phyloP scores from a whole-genome alignment of 495 filamentous ascomycete species.

The Parathielavia hyrcaniae region DNA sequence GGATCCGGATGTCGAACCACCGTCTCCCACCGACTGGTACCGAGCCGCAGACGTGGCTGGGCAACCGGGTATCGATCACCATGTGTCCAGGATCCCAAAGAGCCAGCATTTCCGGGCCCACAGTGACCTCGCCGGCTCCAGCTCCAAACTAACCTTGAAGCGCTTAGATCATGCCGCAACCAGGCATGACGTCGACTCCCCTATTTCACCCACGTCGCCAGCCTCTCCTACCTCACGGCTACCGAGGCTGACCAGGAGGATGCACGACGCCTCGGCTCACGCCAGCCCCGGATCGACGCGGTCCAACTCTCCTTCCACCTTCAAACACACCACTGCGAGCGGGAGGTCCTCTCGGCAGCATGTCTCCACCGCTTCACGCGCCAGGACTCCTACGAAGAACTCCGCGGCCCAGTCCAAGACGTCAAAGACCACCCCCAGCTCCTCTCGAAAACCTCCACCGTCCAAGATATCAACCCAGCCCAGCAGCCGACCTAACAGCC shows the following conservation, averaged over 20 bases:
- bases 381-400: slow-evolving; percentile 35
- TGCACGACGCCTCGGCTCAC: slow-evolving; percentile 37
- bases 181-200: slow-evolving; percentile 22
- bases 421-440: slow-evolving; percentile 30
- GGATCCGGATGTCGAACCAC: slow-evolving; percentile 43
- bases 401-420: slow-evolving; percentile 33
- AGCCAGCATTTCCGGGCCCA: slow-evolving; percentile 42
- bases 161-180: slow-evolving; percentile 22
- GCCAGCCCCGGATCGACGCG: slow-evolving; percentile 45
- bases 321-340: slow-evolving; percentile 34
- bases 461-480: slow-evolving; percentile 26
- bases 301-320: slow-evolving; percentile 45
- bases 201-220: slow-evolving; percentile 28
- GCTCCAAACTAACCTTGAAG: slow-evolving; percentile 31
- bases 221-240: slow-evolving; percentile 39
- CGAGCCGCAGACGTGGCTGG: slow-evolving; percentile 31
- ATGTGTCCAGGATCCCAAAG: slow-evolving; percentile 28
- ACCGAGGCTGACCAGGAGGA: slow-evolving; percentile 40
- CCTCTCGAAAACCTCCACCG: slow-evolving; percentile 31
- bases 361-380: slow-evolving; percentile 17
- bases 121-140: slow-evolving; percentile 44
- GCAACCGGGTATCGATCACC: slow-evolving; percentile 31
- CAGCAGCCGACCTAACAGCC: slow-evolving; percentile 35
- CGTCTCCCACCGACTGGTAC: slow-evolving; percentile 52
- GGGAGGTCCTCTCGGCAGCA: slow-evolving; percentile 39